phyloP scores from a whole-genome alignment of 305 asterid species.

The Fraxinus albicans region DNA sequence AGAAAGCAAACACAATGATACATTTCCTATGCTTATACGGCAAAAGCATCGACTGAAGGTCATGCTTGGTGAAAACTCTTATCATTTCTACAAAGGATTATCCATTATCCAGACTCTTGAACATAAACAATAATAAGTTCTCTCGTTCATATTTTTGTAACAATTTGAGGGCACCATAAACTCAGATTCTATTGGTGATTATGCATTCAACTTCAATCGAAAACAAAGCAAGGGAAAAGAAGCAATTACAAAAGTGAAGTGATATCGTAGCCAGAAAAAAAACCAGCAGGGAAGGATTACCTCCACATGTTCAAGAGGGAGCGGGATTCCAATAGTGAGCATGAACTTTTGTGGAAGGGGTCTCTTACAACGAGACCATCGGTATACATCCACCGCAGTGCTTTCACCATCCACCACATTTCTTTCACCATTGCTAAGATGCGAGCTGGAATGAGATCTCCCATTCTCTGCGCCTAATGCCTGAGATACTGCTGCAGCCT shows the following conservation, averaged over 20 bases:
- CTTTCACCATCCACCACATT: slow-evolving; percentile 53
- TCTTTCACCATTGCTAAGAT: slow-evolving; percentile 54
- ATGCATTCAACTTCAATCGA: neutral
- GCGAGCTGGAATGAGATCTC: slow-evolving; percentile 47
- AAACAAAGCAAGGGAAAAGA: neutral
- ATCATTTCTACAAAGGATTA: neutral
- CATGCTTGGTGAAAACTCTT: neutral
- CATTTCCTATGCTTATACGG: neutral
- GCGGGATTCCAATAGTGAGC: slow-evolving; percentile 75
- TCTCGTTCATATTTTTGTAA: neutral
- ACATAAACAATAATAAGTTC: neutral
- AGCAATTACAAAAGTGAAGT: neutral
- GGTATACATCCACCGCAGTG: slow-evolving; percentile 59
- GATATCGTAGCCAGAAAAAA: neutral
- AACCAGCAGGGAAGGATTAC: slow-evolving; percentile 35
- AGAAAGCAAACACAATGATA: neutral
- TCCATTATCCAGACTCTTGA: neutral
- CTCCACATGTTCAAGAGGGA: slow-evolving; percentile 78
- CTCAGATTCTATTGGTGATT: neutral
- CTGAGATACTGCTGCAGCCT: slow-evolving; percentile 45
- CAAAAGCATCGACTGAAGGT: neutral
- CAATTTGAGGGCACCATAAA: neutral
- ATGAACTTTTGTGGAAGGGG: slow-evolving; percentile 67
- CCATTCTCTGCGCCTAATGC: slow-evolving; percentile 60
- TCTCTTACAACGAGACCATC: slow-evolving; percentile 85